Base-by-base conservation (phyloP, 1,139 yeast genomes). In the Arxiozyma heterogenica region DNA sequence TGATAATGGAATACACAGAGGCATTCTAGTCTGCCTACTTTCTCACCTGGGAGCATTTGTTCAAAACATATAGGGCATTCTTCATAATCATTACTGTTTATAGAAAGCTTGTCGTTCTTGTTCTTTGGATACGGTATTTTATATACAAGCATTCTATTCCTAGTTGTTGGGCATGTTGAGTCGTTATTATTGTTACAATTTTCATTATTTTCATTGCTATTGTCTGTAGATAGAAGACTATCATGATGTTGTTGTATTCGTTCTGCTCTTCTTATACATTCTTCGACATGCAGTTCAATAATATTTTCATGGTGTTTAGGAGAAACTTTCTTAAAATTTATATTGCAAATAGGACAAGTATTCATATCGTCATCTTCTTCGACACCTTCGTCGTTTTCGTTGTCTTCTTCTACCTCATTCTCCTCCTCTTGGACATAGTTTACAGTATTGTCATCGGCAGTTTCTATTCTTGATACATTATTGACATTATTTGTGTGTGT, bases 31-130 rank as follows among this genome's bases (percentile, higher is more conserved):
- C 99, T 74, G 0, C 96, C 98, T 18, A 94, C 94, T 63, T 84
- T 84, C 56, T 90, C 94, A 3, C 96, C 96, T 0, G 90, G 88
- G 52, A 73, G 73, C 67, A 91, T 80, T 41, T 87, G 95, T 65
- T 93, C 98, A 60, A 91, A 80, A 67, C 99, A 93, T 45, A 93
- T 91, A 11, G 90, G 93, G 70, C 99, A 93, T 67, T 93, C 98
- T 49, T 77, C 76, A 44, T 78, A 83, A 42, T 73, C 67, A 7
- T 52, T 56, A 17, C 51, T 53, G 21, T 58, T 57, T 15, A 23
- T 41, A 12, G 30, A 34, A 60, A 69, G 56, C 30, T 46, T 20
- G 22, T 38, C 49, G 12, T 43, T 34, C 18, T 30, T 17, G 15
- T 50, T 52, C 1, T 57, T 7, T 53, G 80, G 78, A 47, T 76